A percentile compares a stretch with the other conserved stretches of the same genome.
Evolutionary conservation across 192 early-diverging fungal genomes (phyloP).

Genomic region (Linnemannia elongata): DNA sequence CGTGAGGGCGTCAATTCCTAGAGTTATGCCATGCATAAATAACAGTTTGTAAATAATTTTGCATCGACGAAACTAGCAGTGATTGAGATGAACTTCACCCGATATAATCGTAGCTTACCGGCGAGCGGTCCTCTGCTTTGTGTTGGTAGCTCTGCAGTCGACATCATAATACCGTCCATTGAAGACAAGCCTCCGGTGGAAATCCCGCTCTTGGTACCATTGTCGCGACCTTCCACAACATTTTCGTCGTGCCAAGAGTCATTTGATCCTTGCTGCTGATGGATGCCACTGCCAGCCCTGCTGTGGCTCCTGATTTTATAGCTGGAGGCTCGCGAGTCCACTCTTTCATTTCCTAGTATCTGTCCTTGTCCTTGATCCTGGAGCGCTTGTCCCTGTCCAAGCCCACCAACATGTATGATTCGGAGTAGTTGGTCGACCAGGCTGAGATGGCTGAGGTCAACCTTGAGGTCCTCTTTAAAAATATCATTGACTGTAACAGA

Average conservation of each 20-base stretch:
- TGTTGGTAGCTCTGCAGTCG: constrained; percentile 18
- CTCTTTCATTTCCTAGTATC: constrained; percentile 21
- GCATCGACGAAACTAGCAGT: neutral
- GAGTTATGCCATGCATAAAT: neutral
- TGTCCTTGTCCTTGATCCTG: constrained; percentile 49
- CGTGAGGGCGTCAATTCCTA: constrained; percentile 86
- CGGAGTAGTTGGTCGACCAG: constrained; percentile 80
- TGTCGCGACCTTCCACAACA: neutral
- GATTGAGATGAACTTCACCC: no score
- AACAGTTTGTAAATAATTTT: neutral
- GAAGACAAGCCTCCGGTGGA: neutral
- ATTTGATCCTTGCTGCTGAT: neutral
- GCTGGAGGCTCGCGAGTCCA: constrained; percentile 21
- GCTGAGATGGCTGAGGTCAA: constrained; percentile 72
- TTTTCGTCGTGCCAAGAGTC: constrained; percentile 48
- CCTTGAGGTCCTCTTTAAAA: constrained; percentile 89
- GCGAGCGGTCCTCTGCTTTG: constrained; percentile 33
- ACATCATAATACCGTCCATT: constrained; percentile 34
- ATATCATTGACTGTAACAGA: constrained; percentile 83
- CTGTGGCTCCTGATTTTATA: constrained; percentile 19
- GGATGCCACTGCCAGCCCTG: constrained; percentile 28
- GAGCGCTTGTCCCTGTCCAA: constrained; percentile 49
- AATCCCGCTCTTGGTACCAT: neutral
- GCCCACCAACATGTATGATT: constrained; percentile 77
- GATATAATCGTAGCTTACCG: constrained; percentile 13